Percentiles rank a stretch among this genome's conserved stretches.
Conservation (phyloP, 2,329 filamentous ascomycete genomes). For the Fusarium siculi region DNA sequence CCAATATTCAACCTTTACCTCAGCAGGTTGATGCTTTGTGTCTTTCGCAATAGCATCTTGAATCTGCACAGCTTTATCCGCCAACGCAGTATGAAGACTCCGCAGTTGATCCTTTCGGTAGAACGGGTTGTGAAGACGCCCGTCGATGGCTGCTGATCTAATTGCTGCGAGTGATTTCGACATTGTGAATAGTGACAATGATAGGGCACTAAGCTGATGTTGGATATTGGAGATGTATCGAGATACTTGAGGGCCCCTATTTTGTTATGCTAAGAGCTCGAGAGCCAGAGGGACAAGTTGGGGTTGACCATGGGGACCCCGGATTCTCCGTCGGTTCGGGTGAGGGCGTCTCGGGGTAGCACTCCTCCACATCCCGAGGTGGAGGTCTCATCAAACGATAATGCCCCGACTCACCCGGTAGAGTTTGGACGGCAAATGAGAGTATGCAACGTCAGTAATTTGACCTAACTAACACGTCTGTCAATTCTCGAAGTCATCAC, state of each 20-base stretch:
- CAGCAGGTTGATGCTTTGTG: constrained; percentile 21
- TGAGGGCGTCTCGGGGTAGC: neutral
- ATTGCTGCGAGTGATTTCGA: constrained; percentile 28
- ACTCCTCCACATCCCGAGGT: constrained; percentile 33
- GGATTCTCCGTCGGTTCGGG: constrained; percentile 19
- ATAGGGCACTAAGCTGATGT: neutral
- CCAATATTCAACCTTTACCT: constrained; percentile 38
- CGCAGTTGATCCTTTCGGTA: constrained; percentile 36
- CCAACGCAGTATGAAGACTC: constrained; percentile 20
- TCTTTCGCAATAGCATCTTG: constrained; percentile 36
- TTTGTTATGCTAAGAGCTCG: neutral
- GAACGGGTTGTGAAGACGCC: constrained; percentile 32
- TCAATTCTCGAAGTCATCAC: neutral
- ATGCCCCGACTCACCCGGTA: neutral
- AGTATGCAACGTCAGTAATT: neutral
- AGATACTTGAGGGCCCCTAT: neutral
- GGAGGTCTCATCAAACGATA: constrained; percentile 2
- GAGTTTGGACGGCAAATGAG: neutral
- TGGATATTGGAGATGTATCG: neutral
- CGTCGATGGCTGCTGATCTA: constrained; percentile 34
- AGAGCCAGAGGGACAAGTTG: neutral
- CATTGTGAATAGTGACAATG: constrained; percentile 11
- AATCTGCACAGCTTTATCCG: constrained; percentile 18
- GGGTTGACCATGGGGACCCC: constrained; percentile 5
- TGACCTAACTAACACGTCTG: neutral